phyloP scores from a whole-genome alignment of 2,329 filamentous ascomycete genomes.

The Aureobasidium mangrovei region DNA sequence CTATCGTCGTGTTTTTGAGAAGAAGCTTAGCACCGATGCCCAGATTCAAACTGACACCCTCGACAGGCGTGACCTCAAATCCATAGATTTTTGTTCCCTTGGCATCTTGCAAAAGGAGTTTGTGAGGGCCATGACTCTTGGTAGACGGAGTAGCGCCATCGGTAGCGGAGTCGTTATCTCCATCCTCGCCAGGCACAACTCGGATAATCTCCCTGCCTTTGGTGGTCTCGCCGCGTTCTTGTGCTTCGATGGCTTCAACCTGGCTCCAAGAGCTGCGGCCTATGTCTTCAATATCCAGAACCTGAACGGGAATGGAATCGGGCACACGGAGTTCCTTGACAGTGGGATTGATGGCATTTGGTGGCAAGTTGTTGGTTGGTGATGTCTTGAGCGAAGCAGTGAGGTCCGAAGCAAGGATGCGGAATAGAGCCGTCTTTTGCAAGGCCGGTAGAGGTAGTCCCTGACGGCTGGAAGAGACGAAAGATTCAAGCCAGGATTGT shows the following conservation, averaged over 20 bases:
- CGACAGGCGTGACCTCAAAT: slow-evolving; percentile 60
- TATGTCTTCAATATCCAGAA: slow-evolving; percentile 80
- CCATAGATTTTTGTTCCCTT: slow-evolving; percentile 60
- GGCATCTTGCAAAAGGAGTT: slow-evolving; percentile 73
- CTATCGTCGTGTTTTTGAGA: slow-evolving; percentile 57
- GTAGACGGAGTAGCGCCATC: slow-evolving; percentile 25
- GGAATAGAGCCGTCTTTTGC: slow-evolving; percentile 70
- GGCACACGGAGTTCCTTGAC: slow-evolving; percentile 49
- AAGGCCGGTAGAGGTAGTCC: slow-evolving; percentile 59
- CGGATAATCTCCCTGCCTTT: slow-evolving; percentile 76
- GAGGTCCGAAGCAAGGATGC: slow-evolving; percentile 71
- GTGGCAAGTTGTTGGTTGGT: slow-evolving; percentile 46
- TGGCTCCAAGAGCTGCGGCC: slow-evolving; percentile 75
- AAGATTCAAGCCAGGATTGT: slow-evolving; percentile 53
- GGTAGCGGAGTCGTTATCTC: slow-evolving; percentile 28
- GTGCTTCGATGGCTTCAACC: slow-evolving; percentile 68
- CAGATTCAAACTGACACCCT: slow-evolving; percentile 54
- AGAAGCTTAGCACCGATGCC: slow-evolving; percentile 76
- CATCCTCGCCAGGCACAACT: slow-evolving; percentile 49
- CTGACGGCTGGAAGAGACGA: slow-evolving; percentile 49
- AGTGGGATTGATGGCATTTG: slow-evolving; percentile 45
- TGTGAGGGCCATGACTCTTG: slow-evolving; percentile 53
- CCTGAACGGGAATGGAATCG: slow-evolving; percentile 64
- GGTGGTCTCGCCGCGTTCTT: slow-evolving; percentile 63
- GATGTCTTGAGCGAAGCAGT: slow-evolving; percentile 46